Base-by-base conservation (phyloP, 75 land plant species). In the Picea sitchensis region DNA sequence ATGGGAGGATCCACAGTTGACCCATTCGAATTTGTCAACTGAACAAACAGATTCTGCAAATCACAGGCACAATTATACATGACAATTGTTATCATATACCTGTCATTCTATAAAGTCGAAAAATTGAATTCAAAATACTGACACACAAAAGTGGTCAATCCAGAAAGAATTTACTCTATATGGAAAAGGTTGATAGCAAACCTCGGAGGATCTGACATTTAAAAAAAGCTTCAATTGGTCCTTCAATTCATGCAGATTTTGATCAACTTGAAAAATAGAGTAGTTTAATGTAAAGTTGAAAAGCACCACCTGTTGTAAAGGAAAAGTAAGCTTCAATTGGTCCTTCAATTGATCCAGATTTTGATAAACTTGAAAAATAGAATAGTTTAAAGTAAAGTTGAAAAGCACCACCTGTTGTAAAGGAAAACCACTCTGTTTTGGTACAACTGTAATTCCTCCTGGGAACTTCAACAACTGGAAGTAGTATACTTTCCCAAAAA, bases 261-360 rank as follows among this genome's bases (percentile, higher is more conserved):
- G 79, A 51, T 78, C 34, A 73, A 89, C 73, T 56, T 87, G 87
- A 65, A 76, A 75, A 14, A 91, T 78, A 18, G 91, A 81, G 75
- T 82, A 87, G 81, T 83, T 83, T 34, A 91, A 82, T 57, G 89
- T 89, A 51, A 91, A 91, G 77, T 89, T 89, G 82, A 88, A 91
- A 30, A 88, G 78, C 11, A 80, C 64, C 0, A 65, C 73, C 18
- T 82, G 80, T 80, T 85, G 80, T 80, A 82, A 84, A 83, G 44
- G 83, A 75, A 90, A 78, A n/a, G 87, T 85, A 36, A 57, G 36
- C 78, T 85, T 85, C 76, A 90, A 77, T 80, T 90, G 87, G 54
- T 87, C 77, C 77, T 77, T 81, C 61, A 91, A 80, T 76, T 87
- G 59, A 34, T 38, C 58, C 1, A 83, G 30, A 26, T 84, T 83